Base-by-base conservation (phyloP, 2,329 filamentous ascomycete genomes). In the Huntiella omanensis region DNA sequence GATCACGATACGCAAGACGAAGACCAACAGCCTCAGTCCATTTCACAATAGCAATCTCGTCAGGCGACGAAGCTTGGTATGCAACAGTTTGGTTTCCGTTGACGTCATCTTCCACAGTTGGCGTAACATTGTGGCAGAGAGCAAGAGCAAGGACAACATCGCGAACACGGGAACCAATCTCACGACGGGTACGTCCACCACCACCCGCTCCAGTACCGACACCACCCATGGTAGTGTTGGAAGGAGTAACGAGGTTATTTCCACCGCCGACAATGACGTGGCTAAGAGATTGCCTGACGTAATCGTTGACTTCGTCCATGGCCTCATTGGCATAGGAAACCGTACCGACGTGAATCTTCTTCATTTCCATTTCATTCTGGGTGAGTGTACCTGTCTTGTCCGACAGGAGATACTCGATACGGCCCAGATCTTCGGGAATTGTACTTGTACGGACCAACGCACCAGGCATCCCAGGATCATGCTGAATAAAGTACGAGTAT, bases 371-470 rank as follows among this genome's bases (percentile, higher is more conserved):
- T 57, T 94, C 85, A 56, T 98, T 98, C 55, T 96, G 86, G 0
- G 91, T 98, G 50, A 98, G 62, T 1, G 91, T 98, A n/a, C 91
- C 91, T 1, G 91, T 98, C 62, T 98, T 98, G 61, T 98, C 91
- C 52, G 85, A 95, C 28, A 98, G 69, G 2, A 98, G 69, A 59
- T 98, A 98, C 60, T 98, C 91, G 39, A 98, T 93, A 17, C 92
- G 75, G 5, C 91, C 91, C 2, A 98, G 67, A 56, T 98, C 91
- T 60, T 98, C 91, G 0, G 91, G 92, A 40, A 98, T 98, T 0
- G 91, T 98, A 59, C 87, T 95, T 1, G 91, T 98, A 49, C 91
- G 76, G 3, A 98, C 92, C 5, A 98, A 81, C 0, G 91, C 91
- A 1, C 81, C 91, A 4, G 83, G 80, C 50, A 98, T 98, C 15